Conservation (phyloP, 257 asterid species). For the Cynanchum wilfordii region DNA sequence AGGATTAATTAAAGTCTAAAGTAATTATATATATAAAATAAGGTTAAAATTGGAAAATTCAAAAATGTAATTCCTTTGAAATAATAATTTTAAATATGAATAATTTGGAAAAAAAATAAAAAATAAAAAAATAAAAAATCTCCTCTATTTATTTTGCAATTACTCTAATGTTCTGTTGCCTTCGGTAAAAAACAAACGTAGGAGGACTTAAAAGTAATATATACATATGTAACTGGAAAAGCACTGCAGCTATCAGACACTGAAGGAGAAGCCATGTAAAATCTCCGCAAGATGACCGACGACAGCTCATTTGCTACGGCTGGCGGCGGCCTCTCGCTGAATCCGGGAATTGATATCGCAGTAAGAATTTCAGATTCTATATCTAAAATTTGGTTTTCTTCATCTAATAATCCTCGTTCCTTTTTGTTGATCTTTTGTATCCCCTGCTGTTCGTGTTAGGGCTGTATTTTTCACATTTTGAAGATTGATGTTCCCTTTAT, state of each 20-base stretch:
- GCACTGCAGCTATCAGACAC: conserved; percentile 37
- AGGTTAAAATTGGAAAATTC: too few species aligned
- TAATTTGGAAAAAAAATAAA: too few species aligned
- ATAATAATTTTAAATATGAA: too few species aligned
- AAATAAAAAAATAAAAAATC: too few species aligned
- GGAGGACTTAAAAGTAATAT: background rate
- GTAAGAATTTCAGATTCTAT: conserved; percentile 32
- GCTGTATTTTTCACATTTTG: background rate
- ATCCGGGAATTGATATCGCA: conserved; percentile 39
- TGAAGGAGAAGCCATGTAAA: conserved; percentile 44
- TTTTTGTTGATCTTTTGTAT: conserved; percentile 18
- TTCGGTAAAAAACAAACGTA: background rate
- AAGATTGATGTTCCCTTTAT: background rate
- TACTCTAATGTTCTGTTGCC: background rate
- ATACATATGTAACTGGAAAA: background rate
- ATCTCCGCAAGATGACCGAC: conserved; percentile 36
- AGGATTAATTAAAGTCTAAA: too few species aligned
- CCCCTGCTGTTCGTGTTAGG: background rate
- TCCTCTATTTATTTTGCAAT: background rate
- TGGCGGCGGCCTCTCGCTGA: conserved; percentile 32
- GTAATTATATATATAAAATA: too few species aligned
- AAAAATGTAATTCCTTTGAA: too few species aligned
- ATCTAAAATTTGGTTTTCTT: conserved; percentile 8
- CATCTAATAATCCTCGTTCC: conserved; percentile 11
- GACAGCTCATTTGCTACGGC: conserved; percentile 44